Evolutionary conservation across 2,329 filamentous ascomycete species (phyloP).

Genomic region (Colletotrichum coccodes): DNA sequence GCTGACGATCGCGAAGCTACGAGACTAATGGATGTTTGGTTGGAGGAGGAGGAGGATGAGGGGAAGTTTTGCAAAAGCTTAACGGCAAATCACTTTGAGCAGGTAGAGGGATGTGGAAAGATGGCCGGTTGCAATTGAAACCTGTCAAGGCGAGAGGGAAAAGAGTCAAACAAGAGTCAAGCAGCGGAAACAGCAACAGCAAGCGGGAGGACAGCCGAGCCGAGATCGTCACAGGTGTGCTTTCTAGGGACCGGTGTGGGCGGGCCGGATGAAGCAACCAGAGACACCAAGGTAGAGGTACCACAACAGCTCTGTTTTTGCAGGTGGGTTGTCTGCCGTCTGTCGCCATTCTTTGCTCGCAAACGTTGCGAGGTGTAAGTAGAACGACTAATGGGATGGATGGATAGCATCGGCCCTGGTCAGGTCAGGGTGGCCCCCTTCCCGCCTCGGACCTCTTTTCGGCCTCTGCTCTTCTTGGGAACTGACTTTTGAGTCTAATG

Average conservation of each 20-base stretch:
- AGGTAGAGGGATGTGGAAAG: background rate
- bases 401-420: slow-evolving; percentile 18
- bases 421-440: background rate
- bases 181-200: slow-evolving; percentile 19
- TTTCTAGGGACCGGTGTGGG: slow-evolving; percentile 18
- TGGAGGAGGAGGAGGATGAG: slow-evolving; percentile 1
- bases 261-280: background rate
- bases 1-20: slow-evolving; percentile 28
- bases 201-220: slow-evolving; percentile 28
- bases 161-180: slow-evolving; percentile 19
- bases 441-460: slow-evolving; percentile 27
- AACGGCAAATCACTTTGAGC: background rate
- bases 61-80: background rate
- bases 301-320: slow-evolving; percentile 9
- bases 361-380: slow-evolving; percentile 2
- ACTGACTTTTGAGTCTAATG: slow-evolving; percentile 4
- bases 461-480: slow-evolving; percentile 10
- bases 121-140: slow-evolving; percentile 31
- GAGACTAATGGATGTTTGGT: slow-evolving; percentile 10
- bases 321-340: background rate
- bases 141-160: background rate
- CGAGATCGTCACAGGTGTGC: slow-evolving; percentile 31
- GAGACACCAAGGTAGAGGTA: slow-evolving; percentile 18
- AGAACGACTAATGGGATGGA: slow-evolving; percentile 20
- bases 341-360: background rate